Percentiles rank a stretch among this genome's conserved stretches.
phyloP scores from a whole-genome alignment of 371 early-diverging fungal genomes.

The Chytridiales sp. region DNA sequence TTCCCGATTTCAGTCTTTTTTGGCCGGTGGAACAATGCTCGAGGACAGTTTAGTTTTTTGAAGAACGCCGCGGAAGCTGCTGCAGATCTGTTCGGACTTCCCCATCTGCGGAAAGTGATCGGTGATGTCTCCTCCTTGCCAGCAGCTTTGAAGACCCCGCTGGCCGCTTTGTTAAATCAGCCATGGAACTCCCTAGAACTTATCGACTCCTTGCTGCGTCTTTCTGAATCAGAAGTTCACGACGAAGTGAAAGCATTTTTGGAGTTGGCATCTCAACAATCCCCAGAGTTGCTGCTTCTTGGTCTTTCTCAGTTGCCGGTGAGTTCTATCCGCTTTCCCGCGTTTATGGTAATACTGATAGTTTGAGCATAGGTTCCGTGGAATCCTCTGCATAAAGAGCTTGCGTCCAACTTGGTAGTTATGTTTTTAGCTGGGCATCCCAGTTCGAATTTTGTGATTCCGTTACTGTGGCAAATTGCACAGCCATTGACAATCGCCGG shows the following conservation, averaged over 20 bases:
- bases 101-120: conserved; percentile 23
- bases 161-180: conserved; percentile 57
- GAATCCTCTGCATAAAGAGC: conserved; percentile 66
- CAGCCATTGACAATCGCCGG: conserved; percentile 62
- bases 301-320: conserved; percentile 68
- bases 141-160: conserved; percentile 31
- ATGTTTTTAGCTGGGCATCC: conserved; percentile 66
- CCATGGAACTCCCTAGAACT: conserved; percentile 79
- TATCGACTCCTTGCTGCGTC: conserved; percentile 63
- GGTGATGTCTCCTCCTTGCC: conserved; percentile 25
- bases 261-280: conserved; percentile 62
- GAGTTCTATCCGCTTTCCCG: not conserved
- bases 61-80: conserved; percentile 59
- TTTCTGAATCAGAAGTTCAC: conserved; percentile 59
- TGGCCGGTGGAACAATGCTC: conserved; percentile 72
- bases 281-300: conserved; percentile 75
- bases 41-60: conserved; percentile 72
- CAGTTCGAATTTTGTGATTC: conserved; percentile 68
- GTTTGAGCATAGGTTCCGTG: conserved; percentile 48
- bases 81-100: conserved; percentile 48
- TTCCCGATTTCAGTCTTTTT: conserved; percentile 75
- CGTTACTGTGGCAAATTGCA: conserved; percentile 72
- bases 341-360: not conserved
- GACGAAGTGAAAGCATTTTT: conserved; percentile 69
- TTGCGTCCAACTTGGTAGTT: conserved; percentile 63